Evolutionary conservation across 1,284 basidiomycete genomes (phyloP).

Genomic region (Mycena sp.): DNA sequence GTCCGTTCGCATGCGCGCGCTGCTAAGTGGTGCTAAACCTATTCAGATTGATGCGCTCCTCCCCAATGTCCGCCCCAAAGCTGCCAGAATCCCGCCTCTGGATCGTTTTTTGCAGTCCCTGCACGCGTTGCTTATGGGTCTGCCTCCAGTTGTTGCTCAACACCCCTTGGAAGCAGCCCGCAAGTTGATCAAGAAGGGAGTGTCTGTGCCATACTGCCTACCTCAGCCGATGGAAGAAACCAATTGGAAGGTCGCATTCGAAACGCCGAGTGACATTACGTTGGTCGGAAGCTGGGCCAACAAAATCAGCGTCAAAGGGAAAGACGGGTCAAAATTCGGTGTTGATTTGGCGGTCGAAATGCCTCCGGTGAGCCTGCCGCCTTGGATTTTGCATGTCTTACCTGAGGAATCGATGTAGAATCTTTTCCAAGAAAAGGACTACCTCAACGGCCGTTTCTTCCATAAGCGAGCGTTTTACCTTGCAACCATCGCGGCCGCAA

Average conservation of each 20-base stretch:
- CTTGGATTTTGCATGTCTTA: not conserved
- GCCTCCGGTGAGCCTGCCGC: constrained; percentile 70
- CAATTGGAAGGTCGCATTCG: constrained; percentile 81
- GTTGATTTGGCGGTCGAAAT: constrained; percentile 91
- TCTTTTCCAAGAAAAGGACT: constrained; percentile 96
- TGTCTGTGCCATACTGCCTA: constrained; percentile 70
- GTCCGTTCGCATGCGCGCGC: constrained; percentile 47
- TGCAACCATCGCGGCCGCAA: constrained; percentile 77
- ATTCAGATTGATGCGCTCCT: constrained; percentile 82
- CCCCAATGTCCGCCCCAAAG: constrained; percentile 80
- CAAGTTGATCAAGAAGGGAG: constrained; percentile 58
- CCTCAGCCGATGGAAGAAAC: constrained; percentile 75
- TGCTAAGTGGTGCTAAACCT: not conserved
- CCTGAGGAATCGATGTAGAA: constrained; percentile 48
- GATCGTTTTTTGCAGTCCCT: constrained; percentile 73
- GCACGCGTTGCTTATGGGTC: constrained; percentile 64
- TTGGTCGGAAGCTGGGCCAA: constrained; percentile 84
- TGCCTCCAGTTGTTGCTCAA: constrained; percentile 66
- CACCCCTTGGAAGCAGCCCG: constrained; percentile 73
- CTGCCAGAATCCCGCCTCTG: constrained; percentile 60
- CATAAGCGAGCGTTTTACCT: constrained; percentile 95
- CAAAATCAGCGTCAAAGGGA: constrained; percentile 70
- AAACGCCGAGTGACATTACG: constrained; percentile 70
- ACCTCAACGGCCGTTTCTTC: constrained; percentile 90
- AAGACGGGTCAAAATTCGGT: constrained; percentile 70